These are phyloP conservation scores for Chloris gayana DNA, from an alignment of 176 grass and related monocot species.

Conservation along the genomic window DNA sequence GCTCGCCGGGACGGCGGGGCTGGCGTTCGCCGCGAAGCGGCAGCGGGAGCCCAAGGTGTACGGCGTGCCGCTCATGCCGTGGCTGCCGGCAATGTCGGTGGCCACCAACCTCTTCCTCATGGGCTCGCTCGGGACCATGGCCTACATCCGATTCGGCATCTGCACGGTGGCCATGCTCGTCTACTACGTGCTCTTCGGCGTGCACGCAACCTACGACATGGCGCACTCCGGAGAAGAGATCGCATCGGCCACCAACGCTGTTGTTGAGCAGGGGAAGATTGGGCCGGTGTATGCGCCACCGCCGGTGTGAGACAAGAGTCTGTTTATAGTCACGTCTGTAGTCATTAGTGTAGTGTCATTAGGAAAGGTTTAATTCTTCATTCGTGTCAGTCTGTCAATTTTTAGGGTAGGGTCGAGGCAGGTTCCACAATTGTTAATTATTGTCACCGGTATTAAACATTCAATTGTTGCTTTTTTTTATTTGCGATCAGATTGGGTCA, in stretches of 20 bases:
- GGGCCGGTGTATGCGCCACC: background rate
- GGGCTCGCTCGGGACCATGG: conserved; percentile 47
- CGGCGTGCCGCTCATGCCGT: conserved; percentile 57
- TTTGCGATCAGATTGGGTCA: no score
- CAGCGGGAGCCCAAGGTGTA: conserved; percentile 50
- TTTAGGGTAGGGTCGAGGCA: background rate
- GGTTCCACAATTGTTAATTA: background rate
- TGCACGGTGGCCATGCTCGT: conserved; percentile 57
- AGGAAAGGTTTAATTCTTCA: background rate
- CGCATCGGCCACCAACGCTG: background rate
- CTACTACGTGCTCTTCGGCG: conserved; percentile 61
- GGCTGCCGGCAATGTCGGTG: conserved; percentile 54
- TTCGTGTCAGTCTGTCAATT: background rate
- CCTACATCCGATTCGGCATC: conserved; percentile 53
- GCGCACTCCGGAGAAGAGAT: background rate
- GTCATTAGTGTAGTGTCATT: background rate
- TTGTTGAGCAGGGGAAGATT: conserved; percentile 36
- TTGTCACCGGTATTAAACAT: background rate
- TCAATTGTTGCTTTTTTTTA: no score
- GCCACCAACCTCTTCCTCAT: conserved; percentile 63
- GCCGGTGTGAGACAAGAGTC: background rate
- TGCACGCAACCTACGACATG: conserved; percentile 66
- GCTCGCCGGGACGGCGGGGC: conserved; percentile 37
- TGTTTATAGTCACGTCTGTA: background rate
- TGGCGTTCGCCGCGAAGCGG: conserved; percentile 36